phyloP scores from a whole-genome alignment of 257 asterid species.

The Buddleja alternifolia region DNA sequence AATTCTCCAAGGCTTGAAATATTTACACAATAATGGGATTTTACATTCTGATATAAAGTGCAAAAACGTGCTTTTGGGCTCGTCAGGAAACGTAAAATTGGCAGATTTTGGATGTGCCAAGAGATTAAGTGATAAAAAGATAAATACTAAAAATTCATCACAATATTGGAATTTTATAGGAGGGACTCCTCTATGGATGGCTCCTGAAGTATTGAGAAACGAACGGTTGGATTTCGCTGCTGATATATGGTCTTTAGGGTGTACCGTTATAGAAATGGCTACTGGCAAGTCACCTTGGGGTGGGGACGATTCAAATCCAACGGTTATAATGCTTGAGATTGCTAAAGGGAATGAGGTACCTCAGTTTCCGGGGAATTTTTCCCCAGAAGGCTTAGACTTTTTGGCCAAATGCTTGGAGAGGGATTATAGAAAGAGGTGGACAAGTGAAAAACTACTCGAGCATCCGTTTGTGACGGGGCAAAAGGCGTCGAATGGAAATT shows the following conservation, averaged over 20 bases:
- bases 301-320: slow-evolving; percentile 32
- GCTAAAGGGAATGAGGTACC: slow-evolving; percentile 50
- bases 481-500: not conserved
- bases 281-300: slow-evolving; percentile 62
- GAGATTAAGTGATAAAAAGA: slow-evolving; percentile 2
- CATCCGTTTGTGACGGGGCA: slow-evolving; percentile 48
- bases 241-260: slow-evolving; percentile 72
- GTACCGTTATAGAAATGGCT: slow-evolving; percentile 72
- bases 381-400: slow-evolving; percentile 55
- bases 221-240: slow-evolving; percentile 41
- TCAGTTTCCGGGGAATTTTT: slow-evolving; percentile 43
- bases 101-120: slow-evolving; percentile 65
- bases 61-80: slow-evolving; percentile 47
- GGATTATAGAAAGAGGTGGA: slow-evolving; percentile 49
- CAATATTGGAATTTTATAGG: slow-evolving; percentile 29
- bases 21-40: slow-evolving; percentile 46
- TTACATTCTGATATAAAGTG: slow-evolving; percentile 68
- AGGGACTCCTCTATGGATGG: slow-evolving; percentile 79
- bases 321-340: slow-evolving; percentile 45
- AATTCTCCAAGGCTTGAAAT: slow-evolving; percentile 49
- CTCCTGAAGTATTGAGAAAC: slow-evolving; percentile 57
- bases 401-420: slow-evolving; percentile 51
- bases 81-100: slow-evolving; percentile 48
- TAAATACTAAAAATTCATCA: not conserved
- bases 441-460: slow-evolving; percentile 38